phyloP scores from a whole-genome alignment of 1,139 yeast species.

The Sugiyamaella xylanicola region DNA sequence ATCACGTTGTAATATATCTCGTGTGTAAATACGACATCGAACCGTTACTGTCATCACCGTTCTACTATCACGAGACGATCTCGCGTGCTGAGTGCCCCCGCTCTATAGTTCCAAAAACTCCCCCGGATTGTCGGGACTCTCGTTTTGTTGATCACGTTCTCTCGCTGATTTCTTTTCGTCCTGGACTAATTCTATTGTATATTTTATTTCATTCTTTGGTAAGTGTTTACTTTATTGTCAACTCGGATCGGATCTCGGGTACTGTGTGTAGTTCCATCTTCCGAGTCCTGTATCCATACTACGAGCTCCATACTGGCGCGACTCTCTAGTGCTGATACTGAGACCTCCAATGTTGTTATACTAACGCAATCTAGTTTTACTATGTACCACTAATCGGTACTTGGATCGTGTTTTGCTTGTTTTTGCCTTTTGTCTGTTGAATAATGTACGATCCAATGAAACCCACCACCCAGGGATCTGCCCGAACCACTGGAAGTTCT shows the following conservation, averaged over 20 bases:
- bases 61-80: no score
- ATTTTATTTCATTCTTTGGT: not conserved
- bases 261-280: no score
- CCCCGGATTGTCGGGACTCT: slow-evolving; percentile 1
- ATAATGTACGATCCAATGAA: slow-evolving; percentile 17
- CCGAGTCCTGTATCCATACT: no score
- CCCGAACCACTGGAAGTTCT: slow-evolving; percentile 10
- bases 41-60: no score
- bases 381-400: slow-evolving; percentile 14
- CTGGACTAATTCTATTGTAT: not conserved
- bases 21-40: no score
- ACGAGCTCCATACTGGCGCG: no score
- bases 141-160: not conserved
- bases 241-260: no score
- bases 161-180: not conserved
- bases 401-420: not conserved
- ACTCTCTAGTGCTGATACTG: no score
- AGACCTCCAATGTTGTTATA: no score
- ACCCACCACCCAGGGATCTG: slow-evolving; percentile 3
- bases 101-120: not conserved
- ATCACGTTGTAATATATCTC: no score
- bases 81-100: no score
- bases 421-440: slow-evolving; percentile 4
- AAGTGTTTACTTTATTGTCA: not conserved
- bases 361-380: slow-evolving; percentile 12